Percentiles rank a stretch among this genome's conserved stretches.
Conservation (phyloP, 768 basidiomycete species). For the Russula sp. region DNA sequence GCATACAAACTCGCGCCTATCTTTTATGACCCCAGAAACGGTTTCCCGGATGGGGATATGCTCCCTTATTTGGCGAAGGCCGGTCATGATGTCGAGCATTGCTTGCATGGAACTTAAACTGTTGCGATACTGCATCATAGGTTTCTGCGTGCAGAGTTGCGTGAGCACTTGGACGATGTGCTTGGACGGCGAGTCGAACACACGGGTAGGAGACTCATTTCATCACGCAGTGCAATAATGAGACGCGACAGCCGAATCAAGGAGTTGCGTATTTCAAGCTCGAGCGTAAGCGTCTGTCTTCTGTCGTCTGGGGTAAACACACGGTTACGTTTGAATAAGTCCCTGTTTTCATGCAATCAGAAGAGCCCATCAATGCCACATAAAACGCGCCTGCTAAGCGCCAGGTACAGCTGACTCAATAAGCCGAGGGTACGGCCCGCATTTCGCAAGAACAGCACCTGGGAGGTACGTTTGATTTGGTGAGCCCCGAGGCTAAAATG, state of each 20-base stretch:
- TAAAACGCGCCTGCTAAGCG: conserved; percentile 36
- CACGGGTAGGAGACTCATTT: conserved; percentile 44
- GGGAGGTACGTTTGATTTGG: not conserved
- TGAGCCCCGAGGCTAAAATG: not conserved
- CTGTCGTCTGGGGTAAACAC: conserved; percentile 29
- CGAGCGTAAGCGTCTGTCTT: conserved; percentile 36
- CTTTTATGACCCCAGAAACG: conserved; percentile 34
- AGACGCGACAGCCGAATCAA: conserved; percentile 36
- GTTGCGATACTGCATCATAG: conserved; percentile 40
- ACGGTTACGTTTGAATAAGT: conserved; percentile 28
- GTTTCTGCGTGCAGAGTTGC: conserved; percentile 33
- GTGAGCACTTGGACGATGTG: not conserved
- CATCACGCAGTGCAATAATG: conserved; percentile 40
- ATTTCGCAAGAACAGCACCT: conserved; percentile 41
- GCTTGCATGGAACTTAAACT: conserved; percentile 36
- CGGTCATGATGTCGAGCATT: conserved; percentile 40
- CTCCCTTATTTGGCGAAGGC: conserved; percentile 43
- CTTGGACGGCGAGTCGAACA: conserved; percentile 17
- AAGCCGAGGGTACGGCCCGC: conserved; percentile 35
- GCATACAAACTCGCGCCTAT: conserved; percentile 41
- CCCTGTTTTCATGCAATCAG: conserved; percentile 3
- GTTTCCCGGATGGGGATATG: conserved; percentile 42
- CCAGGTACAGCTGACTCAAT: conserved; percentile 40
- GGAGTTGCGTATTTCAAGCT: conserved; percentile 38
- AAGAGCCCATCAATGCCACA: not conserved